Conservation (phyloP, 495 filamentous ascomycete species). For the Annulohypoxylon bovei region DNA sequence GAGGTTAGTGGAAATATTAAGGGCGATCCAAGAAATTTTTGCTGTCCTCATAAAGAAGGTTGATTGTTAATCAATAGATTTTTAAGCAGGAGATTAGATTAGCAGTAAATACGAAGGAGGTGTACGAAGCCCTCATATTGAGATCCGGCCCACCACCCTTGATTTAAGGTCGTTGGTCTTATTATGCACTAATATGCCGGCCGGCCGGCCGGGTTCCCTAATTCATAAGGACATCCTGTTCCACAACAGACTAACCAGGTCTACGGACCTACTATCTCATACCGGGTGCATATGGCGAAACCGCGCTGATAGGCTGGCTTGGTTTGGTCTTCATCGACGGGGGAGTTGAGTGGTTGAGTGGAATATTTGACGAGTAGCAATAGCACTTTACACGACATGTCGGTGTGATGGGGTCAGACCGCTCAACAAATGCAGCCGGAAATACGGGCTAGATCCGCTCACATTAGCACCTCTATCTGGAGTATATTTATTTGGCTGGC, state of each 20-base stretch:
- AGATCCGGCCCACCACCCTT: conserved; percentile 17
- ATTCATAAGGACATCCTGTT: conserved; percentile 15
- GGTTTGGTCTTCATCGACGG: background rate
- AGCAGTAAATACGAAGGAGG: background rate
- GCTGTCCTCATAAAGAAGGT: background rate
- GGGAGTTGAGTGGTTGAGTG: background rate
- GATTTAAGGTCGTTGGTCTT: conserved; percentile 3
- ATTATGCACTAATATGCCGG: background rate
- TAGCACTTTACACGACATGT: conserved; percentile 24
- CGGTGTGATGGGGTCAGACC: conserved; percentile 30
- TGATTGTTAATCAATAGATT: conserved; percentile 29
- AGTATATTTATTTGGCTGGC: background rate
- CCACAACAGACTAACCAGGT: conserved; percentile 19
- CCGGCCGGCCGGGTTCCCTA: conserved; percentile 21
- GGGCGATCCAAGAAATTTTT: background rate
- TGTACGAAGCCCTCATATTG: background rate
- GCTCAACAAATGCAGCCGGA: conserved; percentile 25
- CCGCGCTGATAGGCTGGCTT: conserved; percentile 14
- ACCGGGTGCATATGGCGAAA: background rate
- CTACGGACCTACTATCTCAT: conserved; percentile 7
- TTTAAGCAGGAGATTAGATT: conserved; percentile 15
- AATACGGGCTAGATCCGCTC: conserved; percentile 5
- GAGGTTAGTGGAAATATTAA: background rate
- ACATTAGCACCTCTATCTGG: background rate
- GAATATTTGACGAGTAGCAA: conserved; percentile 4